Percentiles rank a stretch among this genome's conserved stretches.
Conservation (phyloP, 2,329 filamentous ascomycete genomes). For the Blastomyces silverae region DNA sequence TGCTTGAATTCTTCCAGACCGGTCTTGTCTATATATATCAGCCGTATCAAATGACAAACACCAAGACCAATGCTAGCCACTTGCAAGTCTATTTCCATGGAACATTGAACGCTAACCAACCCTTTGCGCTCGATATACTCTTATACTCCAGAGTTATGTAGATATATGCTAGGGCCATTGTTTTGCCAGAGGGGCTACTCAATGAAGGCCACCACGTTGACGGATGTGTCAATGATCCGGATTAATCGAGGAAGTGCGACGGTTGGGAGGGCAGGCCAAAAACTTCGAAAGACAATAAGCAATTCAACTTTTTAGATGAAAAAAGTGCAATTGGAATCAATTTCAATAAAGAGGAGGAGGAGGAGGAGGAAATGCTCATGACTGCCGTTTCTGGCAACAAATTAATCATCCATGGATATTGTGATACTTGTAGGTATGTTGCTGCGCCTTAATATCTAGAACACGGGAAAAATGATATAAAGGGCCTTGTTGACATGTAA, state of each 20-base stretch:
- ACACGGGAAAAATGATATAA: neutral
- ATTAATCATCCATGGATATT: neutral
- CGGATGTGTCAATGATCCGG: neutral
- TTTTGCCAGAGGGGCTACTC: neutral
- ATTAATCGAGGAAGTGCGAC: neutral
- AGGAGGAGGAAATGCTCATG: neutral
- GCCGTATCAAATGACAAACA: neutral
- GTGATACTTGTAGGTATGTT: neutral
- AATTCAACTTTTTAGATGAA: neutral
- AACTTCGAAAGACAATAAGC: neutral
- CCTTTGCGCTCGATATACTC: neutral
- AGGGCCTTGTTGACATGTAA: neutral
- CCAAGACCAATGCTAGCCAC: neutral
- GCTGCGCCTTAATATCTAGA: neutral
- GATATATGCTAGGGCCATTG: neutral
- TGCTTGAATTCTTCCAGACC: neutral
- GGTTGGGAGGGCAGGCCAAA: neutral
- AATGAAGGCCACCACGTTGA: neutral
- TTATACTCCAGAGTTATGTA: neutral
- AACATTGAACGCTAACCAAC: neutral
- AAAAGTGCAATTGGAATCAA: neutral
- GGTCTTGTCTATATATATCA: neutral
- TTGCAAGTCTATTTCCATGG: neutral
- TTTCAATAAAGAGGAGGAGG: neutral
- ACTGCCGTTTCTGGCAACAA: neutral